Evolutionary conservation across 2,329 filamentous ascomycete genomes (phyloP).

Genomic region (Colletotrichum truncatum): DNA sequence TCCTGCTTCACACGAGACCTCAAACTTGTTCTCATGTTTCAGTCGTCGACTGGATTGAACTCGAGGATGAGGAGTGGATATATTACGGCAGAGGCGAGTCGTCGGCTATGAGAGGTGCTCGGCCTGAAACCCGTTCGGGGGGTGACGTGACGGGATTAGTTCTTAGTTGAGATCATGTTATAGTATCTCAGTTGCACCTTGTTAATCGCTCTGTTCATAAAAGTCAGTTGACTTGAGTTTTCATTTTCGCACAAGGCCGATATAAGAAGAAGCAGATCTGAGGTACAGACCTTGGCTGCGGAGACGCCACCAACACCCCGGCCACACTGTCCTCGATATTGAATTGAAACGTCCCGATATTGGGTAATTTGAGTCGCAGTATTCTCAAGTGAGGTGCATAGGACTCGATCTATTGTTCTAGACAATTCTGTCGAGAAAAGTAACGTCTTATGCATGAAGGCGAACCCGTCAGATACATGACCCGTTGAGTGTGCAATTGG

Average conservation of each 20-base stretch:
- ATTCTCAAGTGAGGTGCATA: slow-evolving; percentile 2
- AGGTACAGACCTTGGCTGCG: slow-evolving; percentile 24
- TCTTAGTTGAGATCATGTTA: slow-evolving; percentile 25
- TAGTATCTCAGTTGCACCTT: slow-evolving; percentile 9
- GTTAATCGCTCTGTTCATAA: slow-evolving; percentile 2
- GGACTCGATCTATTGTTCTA: slow-evolving; percentile 15
- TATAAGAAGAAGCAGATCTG: slow-evolving; percentile 23
- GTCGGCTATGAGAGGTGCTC: slow-evolving; percentile 26
- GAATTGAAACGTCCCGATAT: slow-evolving; percentile 10
- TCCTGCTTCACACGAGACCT: slow-evolving; percentile 31
- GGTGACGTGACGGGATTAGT: slow-evolving; percentile 4
- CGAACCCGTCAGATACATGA: slow-evolving; percentile 23
- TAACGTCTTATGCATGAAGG: slow-evolving; percentile 10
- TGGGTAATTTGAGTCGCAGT: background rate
- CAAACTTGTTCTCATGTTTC: slow-evolving; percentile 31
- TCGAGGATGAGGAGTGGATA: slow-evolving; percentile 17
- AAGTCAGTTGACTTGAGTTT: slow-evolving; percentile 16
- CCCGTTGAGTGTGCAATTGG: slow-evolving; percentile 5
- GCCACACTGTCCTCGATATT: slow-evolving; percentile 16
- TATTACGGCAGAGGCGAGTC: slow-evolving; percentile 17
- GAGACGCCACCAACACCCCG: slow-evolving; percentile 25
- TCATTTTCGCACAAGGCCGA: background rate
- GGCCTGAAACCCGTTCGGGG: slow-evolving; percentile 18
- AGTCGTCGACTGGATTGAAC: slow-evolving; percentile 13
- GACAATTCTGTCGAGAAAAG: slow-evolving; percentile 12